Conservation (phyloP, 2,329 filamentous ascomycete species). For the Didymella sp. region DNA sequence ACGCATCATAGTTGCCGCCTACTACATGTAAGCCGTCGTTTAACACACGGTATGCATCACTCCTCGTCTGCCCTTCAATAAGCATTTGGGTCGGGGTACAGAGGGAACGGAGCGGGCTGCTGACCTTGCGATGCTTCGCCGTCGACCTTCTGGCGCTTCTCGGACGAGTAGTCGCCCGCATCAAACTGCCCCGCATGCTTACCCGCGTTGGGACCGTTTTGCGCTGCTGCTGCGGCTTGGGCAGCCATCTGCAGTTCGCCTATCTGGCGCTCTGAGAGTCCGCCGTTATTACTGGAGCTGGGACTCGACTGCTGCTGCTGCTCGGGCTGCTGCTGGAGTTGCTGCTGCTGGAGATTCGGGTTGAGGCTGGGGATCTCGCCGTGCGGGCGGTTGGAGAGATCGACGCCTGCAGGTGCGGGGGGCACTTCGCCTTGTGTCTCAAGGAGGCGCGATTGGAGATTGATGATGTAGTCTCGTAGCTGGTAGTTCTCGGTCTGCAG, state of each 20-base stretch:
- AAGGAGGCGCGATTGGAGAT: constrained; percentile 83
- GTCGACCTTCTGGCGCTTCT: constrained; percentile 47
- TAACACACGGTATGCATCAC: constrained; percentile 5
- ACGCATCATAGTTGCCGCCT: constrained; percentile 30
- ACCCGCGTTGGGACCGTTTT: constrained; percentile 42
- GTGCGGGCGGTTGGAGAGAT: constrained; percentile 65
- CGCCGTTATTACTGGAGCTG: constrained; percentile 40
- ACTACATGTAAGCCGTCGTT: constrained; percentile 33
- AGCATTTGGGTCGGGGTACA: constrained; percentile 39
- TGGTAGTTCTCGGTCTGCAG: constrained; percentile 89
- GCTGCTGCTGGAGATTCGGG: constrained; percentile 24
- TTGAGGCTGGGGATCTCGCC: constrained; percentile 37
- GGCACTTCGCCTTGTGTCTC: constrained; percentile 85
- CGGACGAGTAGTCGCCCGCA: constrained; percentile 37
- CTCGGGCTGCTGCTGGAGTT: constrained; percentile 22
- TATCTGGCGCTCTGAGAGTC: constrained; percentile 48
- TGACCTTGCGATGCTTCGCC: constrained; percentile 45
- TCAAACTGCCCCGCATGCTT: constrained; percentile 48
- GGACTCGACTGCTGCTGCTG: constrained; percentile 33
- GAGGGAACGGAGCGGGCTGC: constrained; percentile 29
- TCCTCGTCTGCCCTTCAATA: constrained; percentile 41
- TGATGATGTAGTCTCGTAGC: constrained; percentile 90
- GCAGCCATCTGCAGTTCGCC: constrained; percentile 50
- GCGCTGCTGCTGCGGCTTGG: constrained; percentile 45
- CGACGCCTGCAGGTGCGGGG: constrained; percentile 80